phyloP scores from a whole-genome alignment of 768 basidiomycete genomes.

The Mycena vitilis region DNA sequence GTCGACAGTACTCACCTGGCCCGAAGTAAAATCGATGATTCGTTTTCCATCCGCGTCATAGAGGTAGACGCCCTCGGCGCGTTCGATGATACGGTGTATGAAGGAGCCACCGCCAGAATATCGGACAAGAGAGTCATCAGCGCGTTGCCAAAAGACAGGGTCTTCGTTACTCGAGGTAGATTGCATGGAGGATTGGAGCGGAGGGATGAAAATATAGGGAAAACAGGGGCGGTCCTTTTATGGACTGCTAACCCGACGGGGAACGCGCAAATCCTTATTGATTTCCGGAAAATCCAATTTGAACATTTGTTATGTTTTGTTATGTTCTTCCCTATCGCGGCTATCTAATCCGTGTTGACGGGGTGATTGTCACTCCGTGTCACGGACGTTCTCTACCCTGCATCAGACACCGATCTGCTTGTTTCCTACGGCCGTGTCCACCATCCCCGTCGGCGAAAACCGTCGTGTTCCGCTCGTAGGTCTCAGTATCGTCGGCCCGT shows the following conservation, averaged over 20 bases:
- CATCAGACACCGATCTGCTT: neutral
- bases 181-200: conserved; percentile 15
- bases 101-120: conserved; percentile 36
- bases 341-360: neutral
- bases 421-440: neutral
- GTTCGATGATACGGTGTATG: conserved; percentile 36
- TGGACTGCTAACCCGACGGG: conserved; percentile 18
- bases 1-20: conserved; percentile 25
- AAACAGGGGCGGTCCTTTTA: conserved; percentile 26
- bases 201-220: conserved; percentile 11
- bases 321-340: neutral
- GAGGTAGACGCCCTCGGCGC: conserved; percentile 35
- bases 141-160: conserved; percentile 31
- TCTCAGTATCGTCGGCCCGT: neutral
- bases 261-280: neutral
- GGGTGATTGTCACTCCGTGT: neutral
- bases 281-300: neutral
- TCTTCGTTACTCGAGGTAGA: conserved; percentile 24
- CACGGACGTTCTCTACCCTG: too few relatives aligned
- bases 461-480: too few relatives aligned
- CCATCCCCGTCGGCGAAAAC: conserved; percentile 23
- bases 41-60: conserved; percentile 36
- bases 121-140: conserved; percentile 36
- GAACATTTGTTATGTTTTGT: conserved; percentile 7
- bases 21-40: conserved; percentile 38